A percentile compares a stretch with the other conserved stretches of the same genome.
Conservation (phyloP, 2,329 filamentous ascomycete genomes). For the Venturiaceae sp. region DNA sequence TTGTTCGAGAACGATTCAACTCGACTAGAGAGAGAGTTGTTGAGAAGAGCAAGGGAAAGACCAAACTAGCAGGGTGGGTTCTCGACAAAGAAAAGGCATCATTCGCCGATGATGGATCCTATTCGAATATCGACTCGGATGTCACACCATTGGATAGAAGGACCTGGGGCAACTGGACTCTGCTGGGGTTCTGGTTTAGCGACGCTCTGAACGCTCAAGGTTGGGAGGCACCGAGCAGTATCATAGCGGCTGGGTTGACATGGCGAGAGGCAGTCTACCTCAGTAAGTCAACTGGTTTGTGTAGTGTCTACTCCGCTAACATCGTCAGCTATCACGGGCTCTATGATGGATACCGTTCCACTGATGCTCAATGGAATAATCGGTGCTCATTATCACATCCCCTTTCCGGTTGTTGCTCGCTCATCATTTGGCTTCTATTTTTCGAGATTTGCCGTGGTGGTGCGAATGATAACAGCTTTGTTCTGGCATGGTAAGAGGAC, state of each 20-base stretch:
- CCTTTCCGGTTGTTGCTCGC: slow-evolving; percentile 31
- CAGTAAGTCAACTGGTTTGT: slow-evolving; percentile 10
- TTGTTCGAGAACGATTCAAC: not conserved
- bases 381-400: slow-evolving; percentile 30
- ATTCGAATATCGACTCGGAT: slow-evolving; percentile 37
- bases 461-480: slow-evolving; percentile 29
- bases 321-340: slow-evolving; percentile 16
- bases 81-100: slow-evolving; percentile 13
- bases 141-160: slow-evolving; percentile 34
- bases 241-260: slow-evolving; percentile 35
- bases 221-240: slow-evolving; percentile 37
- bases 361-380: slow-evolving; percentile 14
- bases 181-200: slow-evolving; percentile 36
- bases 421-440: slow-evolving; percentile 33
- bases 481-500: slow-evolving; percentile 23
- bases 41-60: not conserved
- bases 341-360: slow-evolving; percentile 17
- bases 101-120: slow-evolving; percentile 12
- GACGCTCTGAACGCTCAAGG: slow-evolving; percentile 35
- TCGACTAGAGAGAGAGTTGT: not conserved
- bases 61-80: slow-evolving; percentile 11
- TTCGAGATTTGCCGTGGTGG: slow-evolving; percentile 26
- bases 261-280: slow-evolving; percentile 27
- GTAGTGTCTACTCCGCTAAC: not conserved
- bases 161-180: slow-evolving; percentile 33